phyloP scores from a whole-genome alignment of 179 eudicot genomes.

The Spinacia oleracea region DNA sequence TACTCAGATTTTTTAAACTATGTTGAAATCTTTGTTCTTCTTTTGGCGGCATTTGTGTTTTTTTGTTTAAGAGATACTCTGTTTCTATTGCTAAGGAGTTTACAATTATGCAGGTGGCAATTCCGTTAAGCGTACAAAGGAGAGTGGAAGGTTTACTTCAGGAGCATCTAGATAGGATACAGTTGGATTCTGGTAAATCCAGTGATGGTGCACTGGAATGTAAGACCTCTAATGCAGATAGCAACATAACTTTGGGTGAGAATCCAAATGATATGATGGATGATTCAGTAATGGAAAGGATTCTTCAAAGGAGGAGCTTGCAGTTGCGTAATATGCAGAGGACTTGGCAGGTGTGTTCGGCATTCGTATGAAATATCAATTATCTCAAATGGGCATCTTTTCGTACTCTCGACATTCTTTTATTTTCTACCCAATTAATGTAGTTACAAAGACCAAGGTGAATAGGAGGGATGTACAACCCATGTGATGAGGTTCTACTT shows the following conservation, averaged over 20 bases:
- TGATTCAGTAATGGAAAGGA: slow-evolving; percentile 92
- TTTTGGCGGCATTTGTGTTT: neutral
- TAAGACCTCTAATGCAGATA: slow-evolving; percentile 34
- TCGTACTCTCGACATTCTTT: neutral
- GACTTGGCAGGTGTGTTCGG: slow-evolving; percentile 76
- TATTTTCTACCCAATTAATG: too few relatives aligned
- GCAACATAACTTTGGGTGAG: slow-evolving; percentile 41
- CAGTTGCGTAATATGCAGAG: slow-evolving; percentile 95
- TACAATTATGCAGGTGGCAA: slow-evolving; percentile 60
- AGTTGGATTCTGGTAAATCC: slow-evolving; percentile 42
- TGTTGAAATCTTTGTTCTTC: neutral
- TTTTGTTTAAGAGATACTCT: neutral
- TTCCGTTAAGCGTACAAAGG: slow-evolving; percentile 93
- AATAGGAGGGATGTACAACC: too few relatives aligned
- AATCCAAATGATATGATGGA: slow-evolving; percentile 66
- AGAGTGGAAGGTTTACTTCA: slow-evolving; percentile 97
- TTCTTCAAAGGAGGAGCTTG: slow-evolving; percentile 90
- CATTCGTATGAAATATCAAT: neutral
- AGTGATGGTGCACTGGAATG: slow-evolving; percentile 33
- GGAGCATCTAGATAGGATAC: slow-evolving; percentile 84
- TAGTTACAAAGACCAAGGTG: too few relatives aligned
- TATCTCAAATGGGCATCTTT: neutral
- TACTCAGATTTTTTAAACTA: neutral
- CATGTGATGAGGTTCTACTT: too few relatives aligned
- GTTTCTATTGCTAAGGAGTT: slow-evolving; percentile 1